Base-by-base conservation (phyloP, 306 rosid species). In the Quercus wislizeni region DNA sequence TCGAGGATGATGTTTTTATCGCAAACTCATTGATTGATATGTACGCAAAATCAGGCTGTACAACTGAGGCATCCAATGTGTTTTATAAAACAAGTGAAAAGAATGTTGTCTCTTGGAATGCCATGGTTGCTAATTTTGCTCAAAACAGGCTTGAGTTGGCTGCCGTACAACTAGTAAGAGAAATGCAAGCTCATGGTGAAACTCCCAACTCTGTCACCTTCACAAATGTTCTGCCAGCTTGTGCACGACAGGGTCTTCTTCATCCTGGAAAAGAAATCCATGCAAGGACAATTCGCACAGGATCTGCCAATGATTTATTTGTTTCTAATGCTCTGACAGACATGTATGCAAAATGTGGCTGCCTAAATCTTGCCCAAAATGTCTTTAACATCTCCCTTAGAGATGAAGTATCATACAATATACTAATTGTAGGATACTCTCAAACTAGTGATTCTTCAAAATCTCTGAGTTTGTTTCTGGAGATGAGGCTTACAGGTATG, bases 211-310 rank as follows among this genome's bases (percentile, higher is more conserved):
- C 85, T 54, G 88, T 92, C 33, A 89, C 97, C 75, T 87, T 91
- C 84, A 92, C 97, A 52, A 94, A 91, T 81, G 91, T 90, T 82
- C 97, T 92, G 78, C 97, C 97, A 13, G 97, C 94, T 11, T 94
- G 97, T 86, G 86, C 97, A 55, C 87, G 93, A 73, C 83, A 87
- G 81, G 90, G 97, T 85, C 87, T 72, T 74, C 83, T 83, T 76
- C 81, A 70, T 71, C 78, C 84, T 20, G 97, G 97, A 64, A 91
- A 87, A 81, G 98, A 92, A 88, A 88, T 90, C 76, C 98, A 94
- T 62, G 91, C 97, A 73, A 83, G 85, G 81, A 83, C 82, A 76
- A 76, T 88, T 71, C 93, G 86, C 19, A 28, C 31, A 38, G 94
- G 89, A 65, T 79, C 72, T 19, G 43, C 81, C 71, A 69, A 59